Evolutionary conservation across 2,329 filamentous ascomycete genomes (phyloP).

Genomic region (Paramyrothecium roridum): DNA sequence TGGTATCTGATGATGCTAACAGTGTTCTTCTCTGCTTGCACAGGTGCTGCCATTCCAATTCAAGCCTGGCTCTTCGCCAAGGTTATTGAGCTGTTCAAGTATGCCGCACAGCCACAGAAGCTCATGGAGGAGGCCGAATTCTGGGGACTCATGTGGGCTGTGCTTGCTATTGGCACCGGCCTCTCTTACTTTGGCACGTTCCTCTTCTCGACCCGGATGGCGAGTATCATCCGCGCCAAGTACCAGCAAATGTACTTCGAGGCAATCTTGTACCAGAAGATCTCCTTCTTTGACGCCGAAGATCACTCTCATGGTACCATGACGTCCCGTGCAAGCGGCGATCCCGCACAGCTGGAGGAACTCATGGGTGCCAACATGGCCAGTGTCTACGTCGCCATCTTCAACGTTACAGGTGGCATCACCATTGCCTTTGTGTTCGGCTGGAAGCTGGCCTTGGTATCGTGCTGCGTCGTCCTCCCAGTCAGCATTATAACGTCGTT

Average conservation of each 20-base stretch:
- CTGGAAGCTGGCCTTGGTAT: slow-evolving; percentile 73
- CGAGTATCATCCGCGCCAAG: slow-evolving; percentile 46
- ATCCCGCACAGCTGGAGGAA: slow-evolving; percentile 60
- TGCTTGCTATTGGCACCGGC: slow-evolving; percentile 52
- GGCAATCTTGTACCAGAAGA: slow-evolving; percentile 56
- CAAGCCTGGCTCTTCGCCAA: slow-evolving; percentile 55
- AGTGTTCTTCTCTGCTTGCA: slow-evolving; percentile 42
- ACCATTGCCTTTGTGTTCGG: slow-evolving; percentile 68
- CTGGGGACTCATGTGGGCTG: slow-evolving; percentile 65
- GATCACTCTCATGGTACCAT: slow-evolving; percentile 59
- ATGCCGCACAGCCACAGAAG: slow-evolving; percentile 20
- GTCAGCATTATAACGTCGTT: slow-evolving; percentile 45
- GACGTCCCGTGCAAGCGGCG: slow-evolving; percentile 51
- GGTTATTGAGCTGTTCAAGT: slow-evolving; percentile 49
- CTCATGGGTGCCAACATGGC: slow-evolving; percentile 62
- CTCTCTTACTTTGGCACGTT: slow-evolving; percentile 46
- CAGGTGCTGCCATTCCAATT: slow-evolving; percentile 42
- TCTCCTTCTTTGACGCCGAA: slow-evolving; percentile 58
- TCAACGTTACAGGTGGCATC: slow-evolving; percentile 63
- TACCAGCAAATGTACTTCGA: slow-evolving; percentile 61
- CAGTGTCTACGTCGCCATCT: slow-evolving; percentile 58
- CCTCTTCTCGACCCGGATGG: slow-evolving; percentile 38
- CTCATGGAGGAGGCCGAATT: slow-evolving; percentile 47
- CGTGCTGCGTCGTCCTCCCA: slow-evolving; percentile 57
- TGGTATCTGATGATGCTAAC: slow-evolving; percentile 49